Evolutionary conservation across 345 rosid species (phyloP).

Genomic region (Luvunga scandens): DNA sequence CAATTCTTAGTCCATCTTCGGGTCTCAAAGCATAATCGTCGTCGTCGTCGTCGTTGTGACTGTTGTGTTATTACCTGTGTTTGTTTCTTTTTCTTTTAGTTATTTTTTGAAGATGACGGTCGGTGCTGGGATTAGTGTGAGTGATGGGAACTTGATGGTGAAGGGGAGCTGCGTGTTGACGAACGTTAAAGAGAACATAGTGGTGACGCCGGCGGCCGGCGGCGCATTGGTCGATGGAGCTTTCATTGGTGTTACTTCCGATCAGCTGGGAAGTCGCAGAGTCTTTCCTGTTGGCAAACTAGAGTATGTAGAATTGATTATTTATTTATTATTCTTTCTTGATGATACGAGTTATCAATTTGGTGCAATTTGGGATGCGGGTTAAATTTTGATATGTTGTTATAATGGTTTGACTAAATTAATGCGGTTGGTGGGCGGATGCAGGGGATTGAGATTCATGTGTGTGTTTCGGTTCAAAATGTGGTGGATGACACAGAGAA

Average conservation of each 20-base stretch:
- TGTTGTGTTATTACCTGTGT: neutral
- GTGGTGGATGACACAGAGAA: slow-evolving; percentile 87
- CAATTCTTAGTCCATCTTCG: neutral
- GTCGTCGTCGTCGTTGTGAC: neutral
- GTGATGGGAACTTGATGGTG: slow-evolving; percentile 49
- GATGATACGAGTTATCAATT: neutral
- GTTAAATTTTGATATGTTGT: neutral
- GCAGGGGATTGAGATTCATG: slow-evolving; percentile 67
- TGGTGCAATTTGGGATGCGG: neutral
- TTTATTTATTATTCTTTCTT: neutral
- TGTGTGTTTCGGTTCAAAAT: slow-evolving; percentile 63
- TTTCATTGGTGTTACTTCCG: slow-evolving; percentile 53
- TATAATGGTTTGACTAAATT: neutral
- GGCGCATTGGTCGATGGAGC: slow-evolving; percentile 46
- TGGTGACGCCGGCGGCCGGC: slow-evolving; percentile 37
- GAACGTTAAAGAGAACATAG: slow-evolving; percentile 41
- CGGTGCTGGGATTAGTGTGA: slow-evolving; percentile 51
- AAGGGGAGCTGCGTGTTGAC: slow-evolving; percentile 39
- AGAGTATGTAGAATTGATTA: slow-evolving; percentile 29
- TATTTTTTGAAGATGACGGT: slow-evolving; percentile 38
- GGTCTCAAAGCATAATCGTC: neutral
- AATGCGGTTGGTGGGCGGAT: slow-evolving; percentile 3
- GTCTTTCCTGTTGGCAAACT: slow-evolving; percentile 65
- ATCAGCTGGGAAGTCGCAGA: slow-evolving; percentile 47
- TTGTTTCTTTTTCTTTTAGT: neutral